Base-by-base conservation (phyloP, 345 rosid species). In the Cardamine resedifolia region DNA sequence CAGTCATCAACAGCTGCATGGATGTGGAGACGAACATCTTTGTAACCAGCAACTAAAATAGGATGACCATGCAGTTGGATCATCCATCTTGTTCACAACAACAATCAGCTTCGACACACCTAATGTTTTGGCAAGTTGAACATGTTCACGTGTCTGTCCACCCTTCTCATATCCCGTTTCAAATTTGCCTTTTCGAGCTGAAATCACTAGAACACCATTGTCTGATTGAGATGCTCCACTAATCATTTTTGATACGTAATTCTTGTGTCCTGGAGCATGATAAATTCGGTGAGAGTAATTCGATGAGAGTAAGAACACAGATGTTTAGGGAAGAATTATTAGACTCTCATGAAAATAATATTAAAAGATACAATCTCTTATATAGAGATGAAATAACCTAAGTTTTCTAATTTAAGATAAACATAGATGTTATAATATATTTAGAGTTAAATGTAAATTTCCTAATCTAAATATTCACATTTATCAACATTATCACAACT, bases 231-330 rank as follows among this genome's bases (percentile, higher is more conserved):
- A 84, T 71, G 99, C 98, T 77, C 99, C 99, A 78, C 96, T 90
- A 47, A 95, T 95, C 98, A 90, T 95, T 79, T 91, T 95, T 9
- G 98, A 96, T n/a, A 95, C 98, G 71, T 91, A 95, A 79, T 96
- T 95, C 83, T 95, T 95, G 82, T 95, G 99, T 36, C 99, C 99
- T 94, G 97, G 99, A 21, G 99, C 99, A 86, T 95, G n/a, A n/a
- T n/a, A n/a, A n/a, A n/a, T n/a, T n/a, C n/a, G n/a, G n/a, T n/a
- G n/a, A n/a, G n/a, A n/a, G n/a, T n/a, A n/a, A n/a, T n/a, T n/a
- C n/a, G n/a, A n/a, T n/a, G n/a, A n/a, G n/a, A n/a, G n/a, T n/a
- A n/a, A n/a, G n/a, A n/a, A n/a, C n/a, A n/a, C n/a, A n/a, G n/a
- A n/a, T n/a, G n/a, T n/a, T n/a, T n/a, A n/a, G n/a, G n/a, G n/a